Evolutionary conservation across 2,329 filamentous ascomycete genomes (phyloP).

Genomic region (Sporothrix brunneoviolacea): DNA sequence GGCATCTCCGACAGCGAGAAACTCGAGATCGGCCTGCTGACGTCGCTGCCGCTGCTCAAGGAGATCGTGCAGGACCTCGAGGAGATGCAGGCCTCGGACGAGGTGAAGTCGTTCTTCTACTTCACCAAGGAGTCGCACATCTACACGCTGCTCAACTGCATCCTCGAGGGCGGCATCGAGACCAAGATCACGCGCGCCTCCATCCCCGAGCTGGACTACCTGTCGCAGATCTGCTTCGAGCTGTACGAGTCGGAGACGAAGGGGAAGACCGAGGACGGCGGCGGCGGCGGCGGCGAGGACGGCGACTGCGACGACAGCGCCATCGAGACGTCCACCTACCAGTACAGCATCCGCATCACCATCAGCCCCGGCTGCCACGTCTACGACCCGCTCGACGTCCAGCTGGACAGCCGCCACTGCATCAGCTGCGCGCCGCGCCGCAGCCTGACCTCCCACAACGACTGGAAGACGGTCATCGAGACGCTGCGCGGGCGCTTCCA

Average conservation of each 20-base stretch:
- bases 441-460: conserved; percentile 80
- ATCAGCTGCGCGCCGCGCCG: conserved; percentile 90
- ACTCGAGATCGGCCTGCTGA: conserved; percentile 93
- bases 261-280: conserved; percentile 23
- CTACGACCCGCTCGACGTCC: conserved; percentile 91
- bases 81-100: conserved; percentile 90
- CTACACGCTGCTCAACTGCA: conserved; percentile 95
- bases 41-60: conserved; percentile 84
- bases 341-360: conserved; percentile 93
- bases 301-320: conserved; percentile 35
- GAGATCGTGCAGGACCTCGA: conserved; percentile 97
- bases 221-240: conserved; percentile 97
- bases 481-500: conserved; percentile 92
- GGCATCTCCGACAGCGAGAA: conserved; percentile 94
- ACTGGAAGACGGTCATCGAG: conserved; percentile 97
- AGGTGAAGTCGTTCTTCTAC: conserved; percentile 95
- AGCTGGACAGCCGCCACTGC: conserved; percentile 91
- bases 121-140: conserved; percentile 99
- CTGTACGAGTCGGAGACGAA: conserved; percentile 90
- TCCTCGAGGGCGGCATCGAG: conserved; percentile 91
- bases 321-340: conserved; percentile 52
- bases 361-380: conserved; percentile 95
- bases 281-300: neutral
- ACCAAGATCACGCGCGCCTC: conserved; percentile 94
- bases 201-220: conserved; percentile 94